phyloP scores from a whole-genome alignment of 495 filamentous ascomycete species.

The Penicillium fimorum region DNA sequence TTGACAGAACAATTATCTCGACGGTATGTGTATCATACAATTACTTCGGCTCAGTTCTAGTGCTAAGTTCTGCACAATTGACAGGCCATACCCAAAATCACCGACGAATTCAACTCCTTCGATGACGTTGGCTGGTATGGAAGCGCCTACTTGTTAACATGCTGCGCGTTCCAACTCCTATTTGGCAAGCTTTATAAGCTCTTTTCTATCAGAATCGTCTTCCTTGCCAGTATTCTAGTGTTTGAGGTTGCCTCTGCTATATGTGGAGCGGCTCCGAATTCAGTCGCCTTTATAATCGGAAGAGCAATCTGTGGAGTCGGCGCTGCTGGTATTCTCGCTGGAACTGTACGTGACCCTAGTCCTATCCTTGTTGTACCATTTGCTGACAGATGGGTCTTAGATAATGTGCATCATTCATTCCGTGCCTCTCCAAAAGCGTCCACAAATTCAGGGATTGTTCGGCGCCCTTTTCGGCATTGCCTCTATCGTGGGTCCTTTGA shows the following conservation, averaged over 20 bases:
- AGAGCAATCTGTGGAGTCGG: background rate
- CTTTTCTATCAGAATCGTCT: background rate
- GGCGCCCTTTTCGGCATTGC: background rate
- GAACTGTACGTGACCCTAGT: background rate
- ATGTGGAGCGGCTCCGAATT: background rate
- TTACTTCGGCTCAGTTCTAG: background rate
- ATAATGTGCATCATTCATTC: background rate
- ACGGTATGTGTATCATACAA: background rate
- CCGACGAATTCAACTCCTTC: background rate
- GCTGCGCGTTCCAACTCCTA: background rate
- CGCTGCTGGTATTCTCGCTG: background rate
- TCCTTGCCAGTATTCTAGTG: background rate
- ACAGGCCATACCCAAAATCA: background rate
- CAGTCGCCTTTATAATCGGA: background rate
- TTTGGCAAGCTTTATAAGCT: background rate
- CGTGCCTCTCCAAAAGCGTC: background rate
- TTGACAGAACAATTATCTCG: background rate
- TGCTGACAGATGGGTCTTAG: background rate
- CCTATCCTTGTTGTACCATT: background rate
- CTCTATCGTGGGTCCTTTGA: background rate
- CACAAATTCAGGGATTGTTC: background rate
- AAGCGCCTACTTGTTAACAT: background rate
- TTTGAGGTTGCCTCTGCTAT: constrained; percentile 3
- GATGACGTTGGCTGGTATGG: background rate
- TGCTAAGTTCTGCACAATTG: background rate